Conservation (phyloP, 768 basidiomycete species). For the Auricularia sp. region DNA sequence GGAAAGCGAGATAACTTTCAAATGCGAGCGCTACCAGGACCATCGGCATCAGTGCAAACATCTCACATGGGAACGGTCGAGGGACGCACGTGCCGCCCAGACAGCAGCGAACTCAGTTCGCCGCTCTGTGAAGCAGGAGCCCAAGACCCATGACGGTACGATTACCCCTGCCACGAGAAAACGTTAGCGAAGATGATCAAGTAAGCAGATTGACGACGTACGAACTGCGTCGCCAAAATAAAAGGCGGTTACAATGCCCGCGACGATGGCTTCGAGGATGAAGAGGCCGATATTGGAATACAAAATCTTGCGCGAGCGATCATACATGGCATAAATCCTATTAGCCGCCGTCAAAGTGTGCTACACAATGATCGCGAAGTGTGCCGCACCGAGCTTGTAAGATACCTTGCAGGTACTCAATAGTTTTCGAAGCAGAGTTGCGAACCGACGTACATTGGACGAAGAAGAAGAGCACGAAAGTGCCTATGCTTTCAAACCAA, state of each 20-base stretch:
- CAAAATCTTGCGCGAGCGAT: neutral
- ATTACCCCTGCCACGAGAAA: neutral
- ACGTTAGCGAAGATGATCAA: neutral
- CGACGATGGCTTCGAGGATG: neutral
- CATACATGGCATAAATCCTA: neutral
- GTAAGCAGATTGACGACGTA: neutral
- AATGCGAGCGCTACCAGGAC: neutral
- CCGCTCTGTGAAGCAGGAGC: neutral
- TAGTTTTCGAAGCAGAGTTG: neutral
- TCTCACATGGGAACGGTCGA: neutral
- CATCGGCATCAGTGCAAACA: neutral
- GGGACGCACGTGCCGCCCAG: neutral
- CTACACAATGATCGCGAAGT: neutral
- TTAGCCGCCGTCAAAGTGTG: neutral
- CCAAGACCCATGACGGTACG: neutral
- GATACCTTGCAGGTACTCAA: neutral
- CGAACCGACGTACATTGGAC: neutral
- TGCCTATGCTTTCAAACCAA: slow-evolving; percentile 1
- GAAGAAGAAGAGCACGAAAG: neutral
- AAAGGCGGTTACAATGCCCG: neutral
- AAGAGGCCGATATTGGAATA: neutral
- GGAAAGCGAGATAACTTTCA: neutral
- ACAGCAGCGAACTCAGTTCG: neutral
- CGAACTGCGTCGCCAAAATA: neutral
- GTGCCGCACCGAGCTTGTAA: neutral